Evolutionary conservation across 352 stramenopile genomes (phyloP).

Genomic region (Peronospora destructor): DNA sequence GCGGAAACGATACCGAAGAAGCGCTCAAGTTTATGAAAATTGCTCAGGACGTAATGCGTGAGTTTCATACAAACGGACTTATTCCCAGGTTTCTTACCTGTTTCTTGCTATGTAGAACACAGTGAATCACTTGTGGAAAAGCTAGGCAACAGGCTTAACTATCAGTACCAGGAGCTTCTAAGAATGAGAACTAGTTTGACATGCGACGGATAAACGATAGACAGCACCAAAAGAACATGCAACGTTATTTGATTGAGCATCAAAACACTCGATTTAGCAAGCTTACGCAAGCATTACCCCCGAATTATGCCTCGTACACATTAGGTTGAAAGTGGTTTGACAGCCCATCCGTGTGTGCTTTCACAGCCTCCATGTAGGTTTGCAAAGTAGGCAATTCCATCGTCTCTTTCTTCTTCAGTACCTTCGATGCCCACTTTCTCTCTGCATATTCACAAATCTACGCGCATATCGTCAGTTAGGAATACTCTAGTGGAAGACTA

Average conservation of each 20-base stretch:
- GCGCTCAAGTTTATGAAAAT: constrained; percentile 41
- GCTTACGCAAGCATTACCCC: constrained; percentile 1
- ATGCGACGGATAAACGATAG: constrained; percentile 3
- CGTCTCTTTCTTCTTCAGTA: constrained; percentile 79
- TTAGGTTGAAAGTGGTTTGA: constrained; percentile 32
- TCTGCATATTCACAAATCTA: constrained; percentile 91
- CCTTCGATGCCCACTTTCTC: constrained; percentile 87
- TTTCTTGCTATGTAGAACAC: constrained; percentile 23
- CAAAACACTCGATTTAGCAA: too few species aligned
- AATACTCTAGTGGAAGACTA: not conserved
- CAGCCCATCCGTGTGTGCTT: constrained; percentile 53
- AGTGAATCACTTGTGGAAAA: constrained; percentile 26
- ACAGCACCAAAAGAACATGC: not conserved
- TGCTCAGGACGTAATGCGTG: constrained; percentile 38
- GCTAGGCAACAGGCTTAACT: constrained; percentile 29
- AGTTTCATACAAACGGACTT: constrained; percentile 5
- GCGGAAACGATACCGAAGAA: constrained; percentile 25
- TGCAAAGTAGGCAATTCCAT: constrained; percentile 59
- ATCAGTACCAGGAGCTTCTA: constrained; percentile 40
- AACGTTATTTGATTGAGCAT: constrained; percentile 2
- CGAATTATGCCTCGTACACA: constrained; percentile 46
- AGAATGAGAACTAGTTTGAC: constrained; percentile 9
- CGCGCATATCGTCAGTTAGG: not conserved
- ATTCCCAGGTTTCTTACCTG: not conserved
- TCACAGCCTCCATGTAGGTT: constrained; percentile 72